Evolutionary conservation across 208 protist species (phyloP).

Genomic region (Trypanosoma scelopori): DNA sequence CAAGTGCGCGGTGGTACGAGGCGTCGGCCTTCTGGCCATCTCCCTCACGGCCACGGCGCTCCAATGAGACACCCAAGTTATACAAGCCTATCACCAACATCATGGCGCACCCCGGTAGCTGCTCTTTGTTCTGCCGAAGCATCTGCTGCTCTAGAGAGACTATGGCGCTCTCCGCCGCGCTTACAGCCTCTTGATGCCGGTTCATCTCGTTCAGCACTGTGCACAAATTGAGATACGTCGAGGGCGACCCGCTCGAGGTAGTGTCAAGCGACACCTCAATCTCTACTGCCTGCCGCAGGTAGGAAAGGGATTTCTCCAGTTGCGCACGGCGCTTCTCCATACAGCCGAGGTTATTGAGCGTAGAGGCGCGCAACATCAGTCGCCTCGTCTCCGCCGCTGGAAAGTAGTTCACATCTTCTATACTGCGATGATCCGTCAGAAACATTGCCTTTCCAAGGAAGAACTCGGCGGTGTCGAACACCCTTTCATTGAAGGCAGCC

Average conservation of each 20-base stretch:
- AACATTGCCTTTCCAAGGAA: conserved; percentile 82
- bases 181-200: conserved; percentile 72
- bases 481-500: conserved; percentile 50
- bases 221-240: conserved; percentile 86
- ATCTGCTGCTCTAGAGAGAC: conserved; percentile 59
- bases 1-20: conserved; percentile 57
- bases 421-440: conserved; percentile 46
- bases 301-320: conserved; percentile 48
- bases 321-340: conserved; percentile 76
- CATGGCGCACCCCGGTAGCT: conserved; percentile 38
- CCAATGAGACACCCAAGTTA: conserved; percentile 84
- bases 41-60: conserved; percentile 40
- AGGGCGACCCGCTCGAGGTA: conserved; percentile 36
- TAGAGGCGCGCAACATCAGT: conserved; percentile 71
- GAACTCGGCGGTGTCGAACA: conserved; percentile 58
- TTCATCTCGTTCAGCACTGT: conserved; percentile 78
- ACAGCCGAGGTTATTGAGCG: conserved; percentile 90
- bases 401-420: conserved; percentile 36
- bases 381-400: conserved; percentile 39
- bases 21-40: conserved; percentile 41
- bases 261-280: conserved; percentile 47
- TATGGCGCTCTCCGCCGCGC: conserved; percentile 65
- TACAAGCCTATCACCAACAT: conserved; percentile 85
- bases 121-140: conserved; percentile 38
- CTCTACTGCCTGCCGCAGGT: conserved; percentile 67